Base-by-base conservation (phyloP, 2,329 filamentous ascomycete species). In the Ramularia endophylla region DNA sequence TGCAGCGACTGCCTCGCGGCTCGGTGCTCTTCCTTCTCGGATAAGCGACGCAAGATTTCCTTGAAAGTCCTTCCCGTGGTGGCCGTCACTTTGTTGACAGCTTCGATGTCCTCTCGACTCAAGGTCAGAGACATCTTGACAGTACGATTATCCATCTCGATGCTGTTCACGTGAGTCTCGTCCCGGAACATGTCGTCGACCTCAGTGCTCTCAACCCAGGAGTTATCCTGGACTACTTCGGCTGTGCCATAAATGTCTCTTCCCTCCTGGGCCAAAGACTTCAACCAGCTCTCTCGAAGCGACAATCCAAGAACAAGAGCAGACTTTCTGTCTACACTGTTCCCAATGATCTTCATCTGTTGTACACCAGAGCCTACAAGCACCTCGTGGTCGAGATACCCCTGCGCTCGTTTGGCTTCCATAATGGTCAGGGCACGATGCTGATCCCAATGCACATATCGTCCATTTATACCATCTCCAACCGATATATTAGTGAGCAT, bases 291-390 rank as follows among this genome's bases (percentile, higher is more conserved):
- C 46, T 81, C 72, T 6, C 81, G 68, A 9, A 88, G 64, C 8
- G 72, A 67, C 4, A 85, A 55, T 0, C 86, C 86, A 1, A 88
- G 59, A 0, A 78, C 77, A 13, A 87, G 61, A 0, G 84, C 77
- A 1, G 86, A 75, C 17, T 78, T 75, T 7, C 85, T 68, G 2
- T 85, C 77, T 0, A 94, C 86, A 19, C 81, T 85, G 59, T 94
- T 94, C 0, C 87, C 87, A 0, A 89, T 69, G 15, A 86, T 77
- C 40, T 72, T 75, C 65, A 76, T 80, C 55, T 86, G 81, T 1
- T 79, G 65, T 0, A 27, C 8, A 0, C 72, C 59, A 0, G 40
- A 54, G 0, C 85, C 85, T 1, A 89, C 60, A 1, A 94, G 59
- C 0, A 89, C 73, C 43, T 90, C 86, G 5, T 79, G 50, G 41